Evolutionary conservation across 2,329 filamentous ascomycete genomes (phyloP), one percentile per base, ranked within the genome.

Genomic region (Trichoderma lentiforme): DNA sequence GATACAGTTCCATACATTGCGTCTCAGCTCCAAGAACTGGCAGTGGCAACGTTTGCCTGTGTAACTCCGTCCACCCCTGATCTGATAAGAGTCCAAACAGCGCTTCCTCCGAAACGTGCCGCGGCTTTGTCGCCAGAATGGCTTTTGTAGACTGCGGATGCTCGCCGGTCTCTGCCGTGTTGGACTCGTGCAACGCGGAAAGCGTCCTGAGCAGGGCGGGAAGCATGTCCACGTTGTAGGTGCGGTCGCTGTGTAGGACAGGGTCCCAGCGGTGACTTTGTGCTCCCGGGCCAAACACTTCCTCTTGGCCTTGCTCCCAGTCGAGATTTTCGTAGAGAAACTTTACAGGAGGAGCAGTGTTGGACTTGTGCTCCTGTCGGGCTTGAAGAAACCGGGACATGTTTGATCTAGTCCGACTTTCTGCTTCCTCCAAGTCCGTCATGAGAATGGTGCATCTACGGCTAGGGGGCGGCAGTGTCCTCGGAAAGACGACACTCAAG

Each of bases 181-280:
- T 86, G 9, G 77, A 75, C 3, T 72, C 69, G 73, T 88, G 86
- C 12, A 90, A 76, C 2, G 85, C 83, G 2, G 84, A 84, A 43
- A 89, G 79, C 1, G 87, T 89, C 66, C 83, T 83, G 4, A 89
- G 84, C 26, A 90, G 81, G 3, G 86, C 83, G 1, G 86, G 84
- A 30, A 90, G 79, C 73, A 84, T 85, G 76, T 89, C 87, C 68
- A 84, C 85, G 73, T 90, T 90, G 81, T 90, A 90, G 0, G 87
- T 89, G 82, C 88, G 89, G 77, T 90, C 88, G 76, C 87, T 89
- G 26, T 90, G 80, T 67, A 88, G 81, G 61, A 89, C 76, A 6
- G 89, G 78, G 72, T 89, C 85, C 87, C 87, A 90, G 3, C 77
- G 73, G 3, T 78, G 79, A 1, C 81, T 79, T n/a, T 75, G 73